Conservation (phyloP, 73 alveolate genomes). For the Diophrys appendiculata region DNA sequence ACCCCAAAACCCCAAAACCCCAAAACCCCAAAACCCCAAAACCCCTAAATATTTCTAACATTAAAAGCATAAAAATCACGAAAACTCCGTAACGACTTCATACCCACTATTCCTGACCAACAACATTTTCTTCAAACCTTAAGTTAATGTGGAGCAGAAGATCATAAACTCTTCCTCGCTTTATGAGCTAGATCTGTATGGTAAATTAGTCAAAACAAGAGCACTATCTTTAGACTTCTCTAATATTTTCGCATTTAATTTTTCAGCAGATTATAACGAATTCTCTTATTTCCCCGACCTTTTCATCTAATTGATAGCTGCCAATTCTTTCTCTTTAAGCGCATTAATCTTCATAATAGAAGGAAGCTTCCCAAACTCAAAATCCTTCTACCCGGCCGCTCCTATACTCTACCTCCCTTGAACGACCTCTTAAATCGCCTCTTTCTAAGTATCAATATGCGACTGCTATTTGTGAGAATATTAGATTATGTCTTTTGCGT, state of each 20-base stretch:
- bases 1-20: constrained; percentile 29
- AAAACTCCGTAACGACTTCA: too few species aligned
- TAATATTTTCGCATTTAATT: constrained; percentile 15
- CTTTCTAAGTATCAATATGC: constrained; percentile 30
- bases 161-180: constrained; percentile 36
- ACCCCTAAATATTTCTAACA: neutral
- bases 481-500: constrained; percentile 28
- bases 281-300: neutral
- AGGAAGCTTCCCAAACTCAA: constrained; percentile 42
- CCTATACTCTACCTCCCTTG: constrained; percentile 2
- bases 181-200: constrained; percentile 25
- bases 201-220: constrained; percentile 57
- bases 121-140: constrained; percentile 35
- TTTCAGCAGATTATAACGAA: constrained; percentile 5
- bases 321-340: constrained; percentile 34
- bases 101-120: constrained; percentile 42
- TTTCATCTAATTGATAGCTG: neutral
- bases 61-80: too few species aligned
- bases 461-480: constrained; percentile 23
- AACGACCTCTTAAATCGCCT: constrained; percentile 21
- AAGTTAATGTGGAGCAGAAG: constrained; percentile 39
- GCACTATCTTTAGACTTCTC: constrained; percentile 45
- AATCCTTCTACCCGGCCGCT: constrained; percentile 26
- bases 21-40: constrained; percentile 28
- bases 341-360: constrained; percentile 41